Conservation (phyloP, 2,329 filamentous ascomycete genomes). For the Endocalyx cinctus region DNA sequence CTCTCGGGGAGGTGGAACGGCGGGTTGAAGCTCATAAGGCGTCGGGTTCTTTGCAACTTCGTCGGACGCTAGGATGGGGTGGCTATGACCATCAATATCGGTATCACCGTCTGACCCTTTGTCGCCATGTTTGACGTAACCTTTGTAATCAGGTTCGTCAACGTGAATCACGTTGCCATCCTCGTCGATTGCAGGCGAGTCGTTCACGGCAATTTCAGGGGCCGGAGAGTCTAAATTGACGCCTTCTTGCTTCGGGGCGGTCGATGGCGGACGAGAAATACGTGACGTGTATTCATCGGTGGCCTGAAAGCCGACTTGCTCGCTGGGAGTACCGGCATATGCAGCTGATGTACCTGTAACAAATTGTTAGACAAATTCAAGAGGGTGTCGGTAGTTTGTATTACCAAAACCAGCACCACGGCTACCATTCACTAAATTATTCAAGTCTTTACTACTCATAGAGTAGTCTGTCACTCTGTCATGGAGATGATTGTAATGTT, state of each 20-base stretch:
- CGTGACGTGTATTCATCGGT: slow-evolving; percentile 79
- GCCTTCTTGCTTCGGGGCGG: slow-evolving; percentile 33
- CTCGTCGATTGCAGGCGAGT: slow-evolving; percentile 27
- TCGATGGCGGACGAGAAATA: slow-evolving; percentile 52
- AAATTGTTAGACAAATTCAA: slow-evolving; percentile 28
- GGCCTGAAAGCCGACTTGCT: slow-evolving; percentile 85
- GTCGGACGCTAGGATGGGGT: slow-evolving; percentile 84
- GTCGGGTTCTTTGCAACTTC: slow-evolving; percentile 73
- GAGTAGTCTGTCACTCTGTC: slow-evolving; percentile 67
- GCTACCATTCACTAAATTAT: slow-evolving; percentile 75
- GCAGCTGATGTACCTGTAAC: slow-evolving; percentile 57
- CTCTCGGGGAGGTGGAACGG: slow-evolving; percentile 70
- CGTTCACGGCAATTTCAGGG: slow-evolving; percentile 17
- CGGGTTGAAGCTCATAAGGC: slow-evolving; percentile 68
- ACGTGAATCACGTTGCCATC: slow-evolving; percentile 70
- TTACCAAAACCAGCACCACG: slow-evolving; percentile 49
- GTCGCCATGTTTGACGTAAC: slow-evolving; percentile 39
- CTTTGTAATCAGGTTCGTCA: slow-evolving; percentile 55
- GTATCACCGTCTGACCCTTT: slow-evolving; percentile 49
- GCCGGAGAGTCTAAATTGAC: slow-evolving; percentile 26
- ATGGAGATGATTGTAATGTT: slow-evolving; percentile 54
- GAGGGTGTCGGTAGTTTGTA: slow-evolving; percentile 23
- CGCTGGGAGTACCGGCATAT: slow-evolving; percentile 72
- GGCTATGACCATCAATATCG: slow-evolving; percentile 56
- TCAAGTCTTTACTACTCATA: slow-evolving; percentile 83